phyloP scores from a whole-genome alignment of 805 yeast species.

The Saturnispora serradocipensis region DNA sequence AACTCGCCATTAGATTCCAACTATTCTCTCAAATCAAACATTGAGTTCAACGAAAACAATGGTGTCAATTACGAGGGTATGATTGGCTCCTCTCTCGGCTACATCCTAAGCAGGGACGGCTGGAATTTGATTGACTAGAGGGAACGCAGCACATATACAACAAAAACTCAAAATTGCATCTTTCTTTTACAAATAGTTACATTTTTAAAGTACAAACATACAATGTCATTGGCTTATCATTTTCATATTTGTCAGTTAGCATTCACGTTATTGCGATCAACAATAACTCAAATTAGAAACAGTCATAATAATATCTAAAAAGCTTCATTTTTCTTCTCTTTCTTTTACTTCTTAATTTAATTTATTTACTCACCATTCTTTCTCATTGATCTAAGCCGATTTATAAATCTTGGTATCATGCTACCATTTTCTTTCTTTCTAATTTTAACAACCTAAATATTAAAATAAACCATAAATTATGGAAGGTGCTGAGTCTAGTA shows the following conservation, averaged over 20 bases:
- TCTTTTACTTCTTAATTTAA: not conserved
- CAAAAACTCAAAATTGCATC: not conserved
- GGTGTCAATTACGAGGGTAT: conserved; percentile 24
- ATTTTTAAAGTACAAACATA: not conserved
- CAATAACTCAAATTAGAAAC: too few species aligned
- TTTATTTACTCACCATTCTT: not conserved
- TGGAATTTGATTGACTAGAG: conserved; percentile 21
- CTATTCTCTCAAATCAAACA: conserved; percentile 13
- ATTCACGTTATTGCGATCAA: too few species aligned
- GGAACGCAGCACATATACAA: not conserved
- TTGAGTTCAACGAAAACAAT: conserved; percentile 1
- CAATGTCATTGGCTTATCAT: not conserved
- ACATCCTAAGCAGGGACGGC: conserved; percentile 24
- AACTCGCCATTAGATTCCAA: conserved; percentile 19
- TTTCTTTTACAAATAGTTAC: not conserved
- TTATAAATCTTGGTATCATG: not conserved
- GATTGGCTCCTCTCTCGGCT: conserved; percentile 27
- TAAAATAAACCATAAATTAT: too few species aligned
- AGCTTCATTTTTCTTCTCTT: not conserved
- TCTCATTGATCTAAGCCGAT: not conserved
- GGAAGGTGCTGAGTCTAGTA: not conserved
- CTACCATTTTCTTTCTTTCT: not conserved
- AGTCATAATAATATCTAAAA: not conserved
- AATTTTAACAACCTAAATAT: not conserved
- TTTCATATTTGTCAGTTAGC: not conserved